Percentiles rank a stretch among this genome's conserved stretches.
phyloP scores from a whole-genome alignment of 2,329 filamentous ascomycete species.

The Fusarium sp. region DNA sequence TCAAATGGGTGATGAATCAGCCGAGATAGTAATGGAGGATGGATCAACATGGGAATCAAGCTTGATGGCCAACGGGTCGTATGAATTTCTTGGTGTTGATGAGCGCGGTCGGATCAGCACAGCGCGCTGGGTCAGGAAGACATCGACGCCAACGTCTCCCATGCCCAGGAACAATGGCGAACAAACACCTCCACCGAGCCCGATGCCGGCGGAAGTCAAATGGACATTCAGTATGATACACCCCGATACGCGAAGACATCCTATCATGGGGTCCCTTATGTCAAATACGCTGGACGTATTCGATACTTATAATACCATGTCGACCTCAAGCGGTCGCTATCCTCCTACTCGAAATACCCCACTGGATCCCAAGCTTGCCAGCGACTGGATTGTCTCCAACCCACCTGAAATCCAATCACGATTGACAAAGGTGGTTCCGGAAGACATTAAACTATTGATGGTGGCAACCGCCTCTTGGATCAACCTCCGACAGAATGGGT shows the following conservation, averaged over 20 bases:
- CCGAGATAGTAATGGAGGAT: slow-evolving; percentile 76
- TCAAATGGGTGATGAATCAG: slow-evolving; percentile 63
- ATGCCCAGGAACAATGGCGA: slow-evolving; percentile 35
- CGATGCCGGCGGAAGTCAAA: slow-evolving; percentile 60
- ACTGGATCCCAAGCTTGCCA: slow-evolving; percentile 41
- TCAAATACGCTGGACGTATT: slow-evolving; percentile 75
- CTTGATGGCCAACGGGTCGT: slow-evolving; percentile 68
- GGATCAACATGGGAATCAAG: slow-evolving; percentile 70
- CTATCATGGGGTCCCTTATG: slow-evolving; percentile 78
- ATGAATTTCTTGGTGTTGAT: slow-evolving; percentile 74
- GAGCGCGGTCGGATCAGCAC: slow-evolving; percentile 69
- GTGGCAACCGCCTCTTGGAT: slow-evolving; percentile 57
- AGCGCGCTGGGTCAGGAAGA: slow-evolving; percentile 76
- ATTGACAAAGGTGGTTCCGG: slow-evolving; percentile 49
- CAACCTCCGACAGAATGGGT: slow-evolving; percentile 54
- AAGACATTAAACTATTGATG: slow-evolving; percentile 56
- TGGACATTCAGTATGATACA: slow-evolving; percentile 85
- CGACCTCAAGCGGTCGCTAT: slow-evolving; percentile 62
- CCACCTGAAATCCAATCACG: slow-evolving; percentile 49
- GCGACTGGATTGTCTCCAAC: slow-evolving; percentile 41
- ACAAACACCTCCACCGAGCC: slow-evolving; percentile 44
- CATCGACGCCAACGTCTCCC: slow-evolving; percentile 42
- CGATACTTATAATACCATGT: slow-evolving; percentile 73
- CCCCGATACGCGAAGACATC: slow-evolving; percentile 76
- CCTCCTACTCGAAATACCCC: slow-evolving; percentile 59